Base-by-base conservation (phyloP, 345 rosid genomes). In the Geranium brycei region DNA sequence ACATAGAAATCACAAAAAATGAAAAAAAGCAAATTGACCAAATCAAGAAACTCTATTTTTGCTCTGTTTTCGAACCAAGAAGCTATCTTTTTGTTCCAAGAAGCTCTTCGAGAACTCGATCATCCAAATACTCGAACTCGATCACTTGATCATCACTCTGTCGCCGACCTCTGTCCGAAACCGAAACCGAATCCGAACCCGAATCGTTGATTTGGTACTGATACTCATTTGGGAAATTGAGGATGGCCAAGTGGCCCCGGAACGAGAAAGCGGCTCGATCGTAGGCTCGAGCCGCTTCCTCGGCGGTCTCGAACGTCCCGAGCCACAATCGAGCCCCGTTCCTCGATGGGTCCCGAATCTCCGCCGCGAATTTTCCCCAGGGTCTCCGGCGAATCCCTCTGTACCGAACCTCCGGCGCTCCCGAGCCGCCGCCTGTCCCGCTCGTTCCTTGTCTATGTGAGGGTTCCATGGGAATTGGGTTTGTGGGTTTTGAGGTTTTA, bases 311-410 rank as follows among this genome's bases (percentile, higher is more conserved):
- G 51, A 79, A 85, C 40, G 91, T 85, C 14, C 86, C 91, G 0
- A 90, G 82, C 95, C 92, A 87, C 38, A 87, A 73, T 15, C 90
- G 83, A 0, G 86, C 81, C 1, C 91, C 89, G 3, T 82, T 85
- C 75, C 76, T 80, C 0, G 83, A 72, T 0, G 97, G 88, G 69
- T 90, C 91, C 0, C 90, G 90, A 71, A 90, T 90, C 78, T 90
- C 90, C 0, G 90, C 95, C 0, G 95, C 88, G 2, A 80, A 90
- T 71, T 84, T 90, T 0, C 97, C 96, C 97, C 97, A 85, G 0
- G 91, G 90, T 38, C 95, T 73, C 73, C 82, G 69, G 4, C 95
- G 69, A 63, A 90, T 84, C 1, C 95, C 97, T 67, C 87, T 58
- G 68, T 87, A 87, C 16, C 78, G 81, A n/a, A 58, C 70, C 72